Evolutionary conservation across 768 basidiomycete genomes (phyloP).

Genomic region (Amanita exitialis): DNA sequence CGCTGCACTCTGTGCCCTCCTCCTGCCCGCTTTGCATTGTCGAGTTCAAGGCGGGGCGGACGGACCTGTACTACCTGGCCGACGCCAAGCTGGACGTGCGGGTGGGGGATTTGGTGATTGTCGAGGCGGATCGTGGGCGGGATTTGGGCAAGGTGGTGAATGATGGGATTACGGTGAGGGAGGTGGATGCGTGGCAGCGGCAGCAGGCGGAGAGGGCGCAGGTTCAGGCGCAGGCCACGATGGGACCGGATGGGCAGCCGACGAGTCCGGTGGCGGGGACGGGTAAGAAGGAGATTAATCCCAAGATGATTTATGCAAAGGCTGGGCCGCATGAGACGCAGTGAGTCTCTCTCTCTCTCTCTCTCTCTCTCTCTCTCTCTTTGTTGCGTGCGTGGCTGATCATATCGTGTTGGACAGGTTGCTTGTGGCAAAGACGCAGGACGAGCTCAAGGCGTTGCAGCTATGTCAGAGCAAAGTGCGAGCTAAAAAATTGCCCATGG

Average conservation of each 20-base stretch:
- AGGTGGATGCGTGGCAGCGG: constrained; percentile 87
- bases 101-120: constrained; percentile 89
- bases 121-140: constrained; percentile 92
- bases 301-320: constrained; percentile 93
- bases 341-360: constrained; percentile 22
- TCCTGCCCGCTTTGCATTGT: constrained; percentile 92
- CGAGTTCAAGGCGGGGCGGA: constrained; percentile 95
- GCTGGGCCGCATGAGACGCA: constrained; percentile 76
- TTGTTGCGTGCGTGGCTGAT: constrained; percentile 2
- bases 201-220: constrained; percentile 45
- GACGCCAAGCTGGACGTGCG: constrained; percentile 54
- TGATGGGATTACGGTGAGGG: constrained; percentile 79
- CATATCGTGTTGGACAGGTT: constrained; percentile 31
- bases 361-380: constrained; percentile 8
- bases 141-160: constrained; percentile 91
- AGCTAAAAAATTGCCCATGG: constrained; percentile 95
- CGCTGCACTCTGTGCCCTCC: constrained; percentile 71
- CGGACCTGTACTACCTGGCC: constrained; percentile 87
- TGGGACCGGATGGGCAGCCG: constrained; percentile 26
- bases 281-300: constrained; percentile 87
- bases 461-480: constrained; percentile 87
- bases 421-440: constrained; percentile 73
- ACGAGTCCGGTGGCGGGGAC: constrained; percentile 35
- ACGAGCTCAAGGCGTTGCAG: constrained; percentile 87
- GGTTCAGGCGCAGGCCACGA: constrained; percentile 12